phyloP scores from a whole-genome alignment of 2,329 filamentous ascomycete genomes.

The Cladosporium phlei region DNA sequence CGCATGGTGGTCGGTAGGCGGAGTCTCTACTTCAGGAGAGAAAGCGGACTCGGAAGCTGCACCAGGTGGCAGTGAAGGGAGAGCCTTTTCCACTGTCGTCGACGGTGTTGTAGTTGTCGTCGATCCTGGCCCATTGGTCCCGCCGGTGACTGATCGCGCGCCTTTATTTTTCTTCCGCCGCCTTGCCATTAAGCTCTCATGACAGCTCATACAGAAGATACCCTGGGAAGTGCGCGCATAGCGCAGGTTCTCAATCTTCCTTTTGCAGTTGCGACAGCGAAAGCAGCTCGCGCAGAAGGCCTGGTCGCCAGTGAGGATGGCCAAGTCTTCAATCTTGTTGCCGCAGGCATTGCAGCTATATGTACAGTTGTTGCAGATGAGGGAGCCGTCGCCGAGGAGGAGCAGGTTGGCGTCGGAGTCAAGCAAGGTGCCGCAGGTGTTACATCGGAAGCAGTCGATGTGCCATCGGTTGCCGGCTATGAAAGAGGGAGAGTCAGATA shows the following conservation, averaged over 20 bases:
- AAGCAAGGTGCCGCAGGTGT: conserved; percentile 89
- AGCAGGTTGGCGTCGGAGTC: conserved; percentile 97
- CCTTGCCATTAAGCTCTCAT: conserved; percentile 92
- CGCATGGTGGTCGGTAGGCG: conserved; percentile 57
- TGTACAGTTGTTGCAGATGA: conserved; percentile 99
- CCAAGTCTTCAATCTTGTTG: conserved; percentile 97
- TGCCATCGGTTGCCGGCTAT: conserved; percentile 95
- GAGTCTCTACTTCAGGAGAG: conserved; percentile 52
- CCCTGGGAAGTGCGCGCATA: conserved; percentile 97
- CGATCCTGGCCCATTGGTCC: conserved; percentile 17
- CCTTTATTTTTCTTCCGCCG: conserved; percentile 76
- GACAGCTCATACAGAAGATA: conserved; percentile 99
- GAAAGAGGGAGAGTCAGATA: conserved; percentile 29
- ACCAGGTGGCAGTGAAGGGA: conserved; percentile 82
- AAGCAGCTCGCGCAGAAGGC: conserved; percentile 98
- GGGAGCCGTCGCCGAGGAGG: conserved; percentile 90
- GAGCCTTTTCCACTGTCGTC: conserved; percentile 69
- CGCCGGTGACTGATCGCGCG: conserved; percentile 36
- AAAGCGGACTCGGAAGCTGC: conserved; percentile 61
- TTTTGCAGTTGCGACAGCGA: conserved; percentile 94
- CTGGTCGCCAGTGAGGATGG: conserved; percentile 95
- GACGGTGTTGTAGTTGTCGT: conserved; percentile 1
- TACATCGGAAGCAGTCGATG: conserved; percentile 97
- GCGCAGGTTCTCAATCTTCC: conserved; percentile 95
- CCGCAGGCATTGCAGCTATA: conserved; percentile 96